phyloP scores from a whole-genome alignment of 768 basidiomycete genomes.

The Epithele typhae region DNA sequence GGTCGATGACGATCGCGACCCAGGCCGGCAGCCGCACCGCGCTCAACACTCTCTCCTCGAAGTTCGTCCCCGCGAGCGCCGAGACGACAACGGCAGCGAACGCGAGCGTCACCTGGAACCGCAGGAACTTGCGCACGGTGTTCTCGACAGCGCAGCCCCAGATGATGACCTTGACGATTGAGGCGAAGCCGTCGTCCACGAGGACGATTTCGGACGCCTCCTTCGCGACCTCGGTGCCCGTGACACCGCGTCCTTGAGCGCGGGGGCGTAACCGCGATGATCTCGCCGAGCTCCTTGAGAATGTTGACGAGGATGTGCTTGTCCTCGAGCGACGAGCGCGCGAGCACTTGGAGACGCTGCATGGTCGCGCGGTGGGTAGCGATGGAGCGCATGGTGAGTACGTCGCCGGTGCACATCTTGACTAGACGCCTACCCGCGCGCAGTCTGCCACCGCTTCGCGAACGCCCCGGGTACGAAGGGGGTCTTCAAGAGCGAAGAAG shows the following conservation, averaged over 20 bases:
- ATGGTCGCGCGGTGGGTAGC: conserved; percentile 92
- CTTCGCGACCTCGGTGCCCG: conserved; percentile 98
- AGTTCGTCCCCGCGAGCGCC: conserved; percentile 66
- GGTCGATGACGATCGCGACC: conserved; percentile 98
- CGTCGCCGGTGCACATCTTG: conserved; percentile 99
- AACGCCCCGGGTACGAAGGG: conserved; percentile 86
- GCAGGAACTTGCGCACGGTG: conserved; percentile 93
- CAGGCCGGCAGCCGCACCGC: conserved; percentile 97
- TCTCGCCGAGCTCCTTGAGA: conserved; percentile 80
- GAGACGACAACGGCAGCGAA: conserved; percentile 92
- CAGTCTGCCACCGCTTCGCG: conserved; percentile 85
- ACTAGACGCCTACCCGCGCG: conserved; percentile 85
- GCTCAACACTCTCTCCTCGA: conserved; percentile 79
- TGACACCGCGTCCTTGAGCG: conserved; percentile 89
- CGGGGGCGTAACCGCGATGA: conserved; percentile 93
- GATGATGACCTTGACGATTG: conserved; percentile 95
- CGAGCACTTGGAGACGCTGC: conserved; percentile 95
- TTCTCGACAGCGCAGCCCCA: conserved; percentile 99
- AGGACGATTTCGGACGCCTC: conserved; percentile 98
- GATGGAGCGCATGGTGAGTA: conserved; percentile 90
- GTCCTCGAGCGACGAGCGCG: conserved; percentile 95
- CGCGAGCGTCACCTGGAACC: conserved; percentile 95
- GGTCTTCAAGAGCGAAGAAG: conserved; percentile 95
- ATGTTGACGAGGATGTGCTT: conserved; percentile 91
- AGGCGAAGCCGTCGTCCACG: conserved; percentile 96